Evolutionary conservation across 805 yeast genomes (phyloP).

Genomic region (Candida maris): DNA sequence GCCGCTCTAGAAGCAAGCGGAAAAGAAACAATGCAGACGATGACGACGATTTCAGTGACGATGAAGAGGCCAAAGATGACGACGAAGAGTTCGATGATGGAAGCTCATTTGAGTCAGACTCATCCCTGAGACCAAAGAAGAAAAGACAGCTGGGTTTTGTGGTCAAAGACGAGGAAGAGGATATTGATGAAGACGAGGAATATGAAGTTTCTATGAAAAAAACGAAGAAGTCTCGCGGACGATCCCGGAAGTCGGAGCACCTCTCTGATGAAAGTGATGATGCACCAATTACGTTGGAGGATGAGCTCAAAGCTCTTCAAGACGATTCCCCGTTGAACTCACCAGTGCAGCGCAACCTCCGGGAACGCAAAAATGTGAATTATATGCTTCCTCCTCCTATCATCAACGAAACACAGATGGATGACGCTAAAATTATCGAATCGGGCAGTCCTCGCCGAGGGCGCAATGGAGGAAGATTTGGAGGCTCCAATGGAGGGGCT

Average conservation of each 20-base stretch:
- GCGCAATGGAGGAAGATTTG: conserved; percentile 23
- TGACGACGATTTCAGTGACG: conserved; percentile 24
- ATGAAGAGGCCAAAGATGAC: conserved; percentile 20
- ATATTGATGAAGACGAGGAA: conserved; percentile 20
- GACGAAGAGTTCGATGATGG: conserved; percentile 23
- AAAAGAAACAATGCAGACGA: conserved; percentile 21
- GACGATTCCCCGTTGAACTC: conserved; percentile 53
- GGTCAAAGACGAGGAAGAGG: conserved; percentile 26
- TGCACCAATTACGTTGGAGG: conserved; percentile 42
- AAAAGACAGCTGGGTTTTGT: conserved; percentile 21
- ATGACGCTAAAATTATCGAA: conserved; percentile 8
- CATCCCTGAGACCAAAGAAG: conserved; percentile 19
- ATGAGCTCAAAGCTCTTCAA: conserved; percentile 64
- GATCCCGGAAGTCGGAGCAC: conserved; percentile 9
- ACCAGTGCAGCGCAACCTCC: conserved; percentile 46
- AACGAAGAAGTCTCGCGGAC: conserved; percentile 6
- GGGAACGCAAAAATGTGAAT: conserved; percentile 71
- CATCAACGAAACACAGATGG: conserved; percentile 37
- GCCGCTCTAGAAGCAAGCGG: conserved; percentile 13
- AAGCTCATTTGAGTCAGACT: conserved; percentile 17
- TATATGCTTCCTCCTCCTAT: conserved; percentile 85
- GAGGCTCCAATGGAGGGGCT: conserved; percentile 12
- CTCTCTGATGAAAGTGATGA: conserved; percentile 15
- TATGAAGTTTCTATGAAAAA: conserved; percentile 8
- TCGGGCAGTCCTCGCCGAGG: conserved; percentile 31